Evolutionary conservation across 257 asterid genomes (phyloP).

Genomic region (Haberlea rhodopensis): DNA sequence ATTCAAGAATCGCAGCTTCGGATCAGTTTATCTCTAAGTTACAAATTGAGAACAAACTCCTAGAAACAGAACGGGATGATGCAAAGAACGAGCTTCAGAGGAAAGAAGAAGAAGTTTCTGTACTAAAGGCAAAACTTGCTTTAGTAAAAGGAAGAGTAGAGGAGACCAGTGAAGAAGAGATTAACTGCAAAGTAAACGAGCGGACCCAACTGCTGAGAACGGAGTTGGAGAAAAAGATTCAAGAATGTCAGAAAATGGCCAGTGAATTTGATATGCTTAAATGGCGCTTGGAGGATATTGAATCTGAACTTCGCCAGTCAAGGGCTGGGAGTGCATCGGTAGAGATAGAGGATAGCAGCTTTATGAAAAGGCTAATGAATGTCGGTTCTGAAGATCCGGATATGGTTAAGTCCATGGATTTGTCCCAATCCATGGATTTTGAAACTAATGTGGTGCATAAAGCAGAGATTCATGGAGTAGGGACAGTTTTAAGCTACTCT

Average conservation of each 20-base stretch:
- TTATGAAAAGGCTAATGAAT: constrained; percentile 61
- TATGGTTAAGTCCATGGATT: constrained; percentile 97
- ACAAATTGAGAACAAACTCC: constrained; percentile 69
- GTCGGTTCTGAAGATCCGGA: constrained; percentile 57
- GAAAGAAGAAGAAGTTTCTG: constrained; percentile 68
- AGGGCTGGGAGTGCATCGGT: constrained; percentile 46
- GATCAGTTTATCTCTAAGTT: constrained; percentile 76
- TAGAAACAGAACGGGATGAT: constrained; percentile 58
- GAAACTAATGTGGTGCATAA: constrained; percentile 38
- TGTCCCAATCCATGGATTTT: constrained; percentile 68
- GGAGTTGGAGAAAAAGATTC: constrained; percentile 62
- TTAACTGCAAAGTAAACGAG: constrained; percentile 54
- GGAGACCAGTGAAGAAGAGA: constrained; percentile 48
- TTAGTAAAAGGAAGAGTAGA: constrained; percentile 38
- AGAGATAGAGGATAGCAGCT: constrained; percentile 56
- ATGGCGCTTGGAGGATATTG: constrained; percentile 73
- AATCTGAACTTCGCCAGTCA: constrained; percentile 47
- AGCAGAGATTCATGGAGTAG: constrained; percentile 28
- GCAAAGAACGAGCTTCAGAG: constrained; percentile 57
- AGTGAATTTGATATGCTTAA: constrained; percentile 61
- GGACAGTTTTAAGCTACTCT: constrained; percentile 29
- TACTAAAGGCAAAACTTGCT: constrained; percentile 55
- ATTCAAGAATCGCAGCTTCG: constrained; percentile 75
- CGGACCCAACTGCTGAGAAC: constrained; percentile 39
- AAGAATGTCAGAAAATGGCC: constrained; percentile 62